A percentile compares a stretch with the other conserved stretches of the same genome.
phyloP scores from a whole-genome alignment of 2,329 filamentous ascomycete genomes.

The Ophiostoma himal-ulmi region DNA sequence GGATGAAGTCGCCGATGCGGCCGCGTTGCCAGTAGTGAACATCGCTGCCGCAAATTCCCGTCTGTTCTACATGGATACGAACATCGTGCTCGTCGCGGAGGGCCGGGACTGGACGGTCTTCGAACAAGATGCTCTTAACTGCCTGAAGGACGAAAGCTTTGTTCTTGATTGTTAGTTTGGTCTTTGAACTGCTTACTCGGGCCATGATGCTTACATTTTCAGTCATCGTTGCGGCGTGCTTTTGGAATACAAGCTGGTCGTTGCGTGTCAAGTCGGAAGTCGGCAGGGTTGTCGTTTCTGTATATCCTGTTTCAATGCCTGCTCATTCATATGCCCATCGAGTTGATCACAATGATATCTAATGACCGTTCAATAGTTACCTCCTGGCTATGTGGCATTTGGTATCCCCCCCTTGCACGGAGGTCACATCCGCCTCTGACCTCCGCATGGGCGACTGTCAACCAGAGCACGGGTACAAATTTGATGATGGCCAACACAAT shows the following conservation, averaged over 20 bases:
- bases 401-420: background rate
- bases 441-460: background rate
- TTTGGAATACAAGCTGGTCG: background rate
- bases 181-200: background rate
- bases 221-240: background rate
- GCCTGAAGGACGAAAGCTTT: background rate
- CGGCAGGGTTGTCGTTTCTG: no score
- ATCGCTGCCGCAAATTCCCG: conserved; percentile 59
- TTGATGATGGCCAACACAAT: background rate
- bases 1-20: conserved; percentile 53
- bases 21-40: conserved; percentile 38
- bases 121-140: background rate
- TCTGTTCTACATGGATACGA: conserved; percentile 42
- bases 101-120: conserved; percentile 34
- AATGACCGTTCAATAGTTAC: no score
- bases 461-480: background rate
- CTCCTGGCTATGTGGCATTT: background rate
- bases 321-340: no score
- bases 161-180: background rate
- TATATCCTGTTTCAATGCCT: no score
- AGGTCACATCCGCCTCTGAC: background rate
- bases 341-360: no score
- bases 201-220: background rate
- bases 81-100: conserved; percentile 40
- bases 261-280: no score